Conservation (phyloP, 306 rosid species). For the Sicyos baderoa region DNA sequence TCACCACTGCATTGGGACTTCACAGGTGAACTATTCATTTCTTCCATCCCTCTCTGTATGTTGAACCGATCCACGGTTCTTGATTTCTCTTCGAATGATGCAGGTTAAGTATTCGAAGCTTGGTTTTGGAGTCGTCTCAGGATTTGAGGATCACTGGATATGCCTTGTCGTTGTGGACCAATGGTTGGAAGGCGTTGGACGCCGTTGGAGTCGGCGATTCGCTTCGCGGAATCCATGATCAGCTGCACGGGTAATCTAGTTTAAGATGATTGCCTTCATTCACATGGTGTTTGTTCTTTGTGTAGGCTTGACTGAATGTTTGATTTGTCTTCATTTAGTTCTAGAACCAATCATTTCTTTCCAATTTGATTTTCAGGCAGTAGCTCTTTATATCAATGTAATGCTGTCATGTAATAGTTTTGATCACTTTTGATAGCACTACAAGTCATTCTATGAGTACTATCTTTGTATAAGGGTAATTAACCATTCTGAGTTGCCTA, state of each 20-base stretch:
- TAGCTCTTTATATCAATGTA: not conserved
- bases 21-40: conserved; percentile 14
- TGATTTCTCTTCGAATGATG: not conserved
- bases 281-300: conserved; percentile 10
- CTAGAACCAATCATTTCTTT: not conserved
- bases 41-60: not conserved
- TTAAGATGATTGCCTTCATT: not conserved
- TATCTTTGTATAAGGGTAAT: not conserved
- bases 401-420: not conserved
- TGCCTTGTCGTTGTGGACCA: conserved; percentile 49
- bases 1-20: conserved; percentile 55
- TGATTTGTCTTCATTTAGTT: not conserved
- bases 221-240: conserved; percentile 43
- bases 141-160: conserved; percentile 50
- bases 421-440: not conserved
- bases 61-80: not conserved
- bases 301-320: not conserved
- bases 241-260: conserved; percentile 36
- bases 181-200: conserved; percentile 80
- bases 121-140: conserved; percentile 58
- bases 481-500: no score
- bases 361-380: not conserved
- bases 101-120: conserved; percentile 53
- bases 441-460: not conserved
- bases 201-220: conserved; percentile 45